Evolutionary conservation across 169 alveolate species (phyloP).

Genomic region (Eimeria praecox): DNA sequence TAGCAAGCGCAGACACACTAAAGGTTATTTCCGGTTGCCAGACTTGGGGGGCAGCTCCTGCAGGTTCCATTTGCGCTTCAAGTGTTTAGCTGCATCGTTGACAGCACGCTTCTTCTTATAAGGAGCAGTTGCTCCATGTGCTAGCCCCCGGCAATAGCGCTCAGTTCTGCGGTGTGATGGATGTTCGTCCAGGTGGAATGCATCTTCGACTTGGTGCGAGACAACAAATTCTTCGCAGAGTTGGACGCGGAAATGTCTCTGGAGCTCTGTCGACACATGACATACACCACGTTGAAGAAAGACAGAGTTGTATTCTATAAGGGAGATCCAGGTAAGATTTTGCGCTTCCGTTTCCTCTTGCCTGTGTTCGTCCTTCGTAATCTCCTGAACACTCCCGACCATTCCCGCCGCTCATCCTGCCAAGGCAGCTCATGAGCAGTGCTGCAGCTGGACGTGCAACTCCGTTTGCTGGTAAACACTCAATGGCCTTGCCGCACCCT

Average conservation of each 20-base stretch:
- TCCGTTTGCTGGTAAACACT: no score
- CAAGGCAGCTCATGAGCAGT: background rate
- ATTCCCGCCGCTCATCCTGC: background rate
- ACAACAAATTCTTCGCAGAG: conserved; percentile 68
- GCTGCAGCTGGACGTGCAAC: no score
- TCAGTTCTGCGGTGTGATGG: background rate
- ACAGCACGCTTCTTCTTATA: background rate
- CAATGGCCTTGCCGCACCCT: background rate
- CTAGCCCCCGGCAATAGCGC: background rate
- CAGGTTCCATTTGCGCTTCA: background rate
- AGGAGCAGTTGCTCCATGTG: background rate
- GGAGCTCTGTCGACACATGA: conserved; percentile 80
- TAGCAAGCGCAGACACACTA: background rate
- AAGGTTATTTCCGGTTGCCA: background rate
- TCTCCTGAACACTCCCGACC: background rate
- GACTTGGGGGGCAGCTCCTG: background rate
- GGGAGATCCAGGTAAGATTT: conserved; percentile 52
- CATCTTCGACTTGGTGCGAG: conserved; percentile 54
- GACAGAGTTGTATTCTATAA: conserved; percentile 72
- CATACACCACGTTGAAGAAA: conserved; percentile 42
- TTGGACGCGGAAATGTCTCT: conserved; percentile 68
- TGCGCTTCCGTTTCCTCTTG: background rate
- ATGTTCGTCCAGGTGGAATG: conserved; percentile 46
- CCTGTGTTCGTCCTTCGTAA: background rate
- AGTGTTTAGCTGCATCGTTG: background rate